Evolutionary conservation across 1,284 basidiomycete species (phyloP).

Genomic region (Ceratobasidium theobromae): DNA sequence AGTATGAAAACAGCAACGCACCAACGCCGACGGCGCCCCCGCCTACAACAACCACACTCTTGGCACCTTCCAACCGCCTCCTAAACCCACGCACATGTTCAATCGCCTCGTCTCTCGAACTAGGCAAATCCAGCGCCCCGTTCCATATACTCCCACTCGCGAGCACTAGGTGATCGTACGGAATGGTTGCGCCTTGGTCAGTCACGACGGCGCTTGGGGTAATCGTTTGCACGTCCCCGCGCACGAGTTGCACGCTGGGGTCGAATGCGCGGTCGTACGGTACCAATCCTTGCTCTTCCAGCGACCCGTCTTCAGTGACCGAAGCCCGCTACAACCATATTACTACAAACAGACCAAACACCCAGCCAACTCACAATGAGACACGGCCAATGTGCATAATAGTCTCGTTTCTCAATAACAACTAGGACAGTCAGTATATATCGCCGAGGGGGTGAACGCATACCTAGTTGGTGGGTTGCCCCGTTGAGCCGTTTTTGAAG

Average conservation of each 20-base stretch:
- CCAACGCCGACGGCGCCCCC: slow-evolving; percentile 66
- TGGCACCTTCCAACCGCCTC: slow-evolving; percentile 50
- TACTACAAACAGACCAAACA: too few relatives aligned
- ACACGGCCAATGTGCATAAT: slow-evolving; percentile 13
- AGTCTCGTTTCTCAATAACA: slow-evolving; percentile 25
- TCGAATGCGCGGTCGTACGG: slow-evolving; percentile 40
- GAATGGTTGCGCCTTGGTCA: slow-evolving; percentile 26
- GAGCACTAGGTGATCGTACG: slow-evolving; percentile 49
- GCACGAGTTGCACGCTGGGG: not conserved
- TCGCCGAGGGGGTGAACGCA: not conserved
- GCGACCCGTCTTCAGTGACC: slow-evolving; percentile 42
- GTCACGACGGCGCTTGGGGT: slow-evolving; percentile 17
- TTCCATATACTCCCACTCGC: slow-evolving; percentile 60
- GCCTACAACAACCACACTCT: slow-evolving; percentile 58
- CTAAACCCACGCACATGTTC: slow-evolving; percentile 50
- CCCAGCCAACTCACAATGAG: not conserved
- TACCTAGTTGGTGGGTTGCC: slow-evolving; percentile 7
- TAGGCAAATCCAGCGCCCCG: slow-evolving; percentile 53
- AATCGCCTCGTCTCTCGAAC: slow-evolving; percentile 44
- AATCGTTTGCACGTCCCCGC: slow-evolving; percentile 11
- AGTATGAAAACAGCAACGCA: slow-evolving; percentile 37
- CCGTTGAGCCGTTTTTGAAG: slow-evolving; percentile 17
- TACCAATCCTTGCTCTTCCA: slow-evolving; percentile 45
- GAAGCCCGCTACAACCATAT: slow-evolving; percentile 40
- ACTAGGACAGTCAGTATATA: not conserved